phyloP scores from a whole-genome alignment of 1,284 basidiomycete species.

The Caloboletus firmus region DNA sequence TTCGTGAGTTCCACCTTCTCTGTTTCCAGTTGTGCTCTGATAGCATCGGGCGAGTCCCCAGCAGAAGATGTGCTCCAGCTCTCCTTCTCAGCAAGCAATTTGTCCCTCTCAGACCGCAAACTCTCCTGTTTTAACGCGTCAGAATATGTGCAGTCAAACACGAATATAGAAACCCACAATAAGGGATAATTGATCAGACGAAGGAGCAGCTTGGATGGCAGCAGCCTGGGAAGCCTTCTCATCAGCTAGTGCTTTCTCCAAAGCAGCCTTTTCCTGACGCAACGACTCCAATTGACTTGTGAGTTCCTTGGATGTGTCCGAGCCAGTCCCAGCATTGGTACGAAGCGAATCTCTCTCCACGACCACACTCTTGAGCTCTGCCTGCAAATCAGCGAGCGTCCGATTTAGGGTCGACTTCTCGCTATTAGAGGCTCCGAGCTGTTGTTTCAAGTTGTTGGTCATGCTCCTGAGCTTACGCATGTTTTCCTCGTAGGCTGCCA shows the following conservation, averaged over 20 bases:
- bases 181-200: conserved; percentile 38
- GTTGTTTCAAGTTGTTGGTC: conserved; percentile 34
- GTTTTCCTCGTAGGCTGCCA: conserved; percentile 39
- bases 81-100: conserved; percentile 58
- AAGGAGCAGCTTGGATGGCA: conserved; percentile 27
- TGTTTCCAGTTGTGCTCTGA: conserved; percentile 48
- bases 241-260: conserved; percentile 44
- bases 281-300: conserved; percentile 41
- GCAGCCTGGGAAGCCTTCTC: conserved; percentile 38
- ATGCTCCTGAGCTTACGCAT: conserved; percentile 31
- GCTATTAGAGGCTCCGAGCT: conserved; percentile 33
- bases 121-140: conserved; percentile 41
- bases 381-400: conserved; percentile 34
- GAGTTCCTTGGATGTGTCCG: conserved; percentile 32
- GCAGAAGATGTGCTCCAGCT: conserved; percentile 37
- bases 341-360: conserved; percentile 38
- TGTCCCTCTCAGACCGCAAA: conserved; percentile 61
- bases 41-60: conserved; percentile 34
- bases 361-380: conserved; percentile 35
- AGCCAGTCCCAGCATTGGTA: conserved; percentile 8
- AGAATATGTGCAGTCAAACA: not conserved
- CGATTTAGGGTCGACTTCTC: conserved; percentile 42
- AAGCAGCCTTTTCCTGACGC: conserved; percentile 42
- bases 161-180: conserved; percentile 42
- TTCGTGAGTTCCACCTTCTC: conserved; percentile 60